Percentiles rank a stretch among this genome's conserved stretches.
These are phyloP conservation scores for Botryotinia convoluta DNA, from an alignment of 2,329 filamentous ascomycete species.

Conservation along the genomic window DNA sequence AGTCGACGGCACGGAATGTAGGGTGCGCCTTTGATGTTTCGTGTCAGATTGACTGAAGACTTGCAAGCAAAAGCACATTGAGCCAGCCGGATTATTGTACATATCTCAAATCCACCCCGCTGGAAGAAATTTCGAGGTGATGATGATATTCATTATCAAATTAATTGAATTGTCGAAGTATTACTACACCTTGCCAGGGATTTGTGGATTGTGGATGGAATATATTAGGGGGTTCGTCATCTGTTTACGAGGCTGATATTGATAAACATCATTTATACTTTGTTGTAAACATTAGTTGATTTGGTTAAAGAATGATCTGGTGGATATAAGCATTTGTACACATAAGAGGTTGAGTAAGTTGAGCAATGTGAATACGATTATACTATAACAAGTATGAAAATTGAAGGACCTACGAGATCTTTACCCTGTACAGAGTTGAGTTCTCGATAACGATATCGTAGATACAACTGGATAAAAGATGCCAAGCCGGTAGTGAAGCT, in stretches of 20 bases:
- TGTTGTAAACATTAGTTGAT: not conserved
- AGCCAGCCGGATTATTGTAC: not conserved
- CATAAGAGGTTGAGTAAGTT: not conserved
- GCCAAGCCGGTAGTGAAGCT: not conserved
- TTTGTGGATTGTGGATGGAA: not conserved
- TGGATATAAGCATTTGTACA: not conserved
- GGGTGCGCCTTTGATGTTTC: not conserved
- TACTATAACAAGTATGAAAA: not conserved
- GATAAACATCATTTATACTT: not conserved
- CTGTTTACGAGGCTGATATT: not conserved
- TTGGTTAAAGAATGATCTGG: not conserved
- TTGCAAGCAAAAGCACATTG: not conserved
- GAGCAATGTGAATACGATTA: not conserved
- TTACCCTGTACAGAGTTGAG: not conserved
- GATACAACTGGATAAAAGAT: not conserved
- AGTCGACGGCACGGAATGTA: not conserved
- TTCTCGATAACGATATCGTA: not conserved
- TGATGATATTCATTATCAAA: slow-evolving; percentile 1
- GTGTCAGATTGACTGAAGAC: not conserved
- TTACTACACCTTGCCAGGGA: not conserved
- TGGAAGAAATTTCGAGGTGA: not conserved
- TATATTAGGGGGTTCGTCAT: not conserved
- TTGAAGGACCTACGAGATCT: not conserved
- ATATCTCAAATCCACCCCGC: not conserved
- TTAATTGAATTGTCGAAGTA: not conserved